Conservation (phyloP, 208 protist genomes). For the Angomonas desouzai region DNA sequence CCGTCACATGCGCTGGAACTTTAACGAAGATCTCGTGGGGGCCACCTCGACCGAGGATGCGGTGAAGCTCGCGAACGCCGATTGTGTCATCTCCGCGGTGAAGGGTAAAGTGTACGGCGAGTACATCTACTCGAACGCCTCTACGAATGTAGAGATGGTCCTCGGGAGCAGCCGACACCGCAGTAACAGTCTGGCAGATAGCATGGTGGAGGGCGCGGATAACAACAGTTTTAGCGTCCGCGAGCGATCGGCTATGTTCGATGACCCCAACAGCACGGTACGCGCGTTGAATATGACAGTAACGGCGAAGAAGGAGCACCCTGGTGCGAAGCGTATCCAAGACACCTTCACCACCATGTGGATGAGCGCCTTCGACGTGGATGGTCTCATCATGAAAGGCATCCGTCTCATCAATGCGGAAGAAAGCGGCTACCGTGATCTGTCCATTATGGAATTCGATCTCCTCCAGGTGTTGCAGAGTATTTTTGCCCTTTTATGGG, state of each 20-base stretch:
- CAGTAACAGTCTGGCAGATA: conserved; percentile 2
- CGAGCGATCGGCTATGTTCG: not conserved
- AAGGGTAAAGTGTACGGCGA: conserved; percentile 50
- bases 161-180: conserved; percentile 6
- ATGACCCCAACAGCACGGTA: conserved; percentile 1
- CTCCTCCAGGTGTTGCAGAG: conserved; percentile 86
- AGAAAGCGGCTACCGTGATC: conserved; percentile 44
- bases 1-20: conserved; percentile 38
- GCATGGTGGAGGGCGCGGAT: not conserved
- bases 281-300: conserved; percentile 10
- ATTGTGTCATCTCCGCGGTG: conserved; percentile 29
- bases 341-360: conserved; percentile 78
- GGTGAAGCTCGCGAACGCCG: conserved; percentile 7
- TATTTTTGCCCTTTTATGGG: conserved; percentile 91
- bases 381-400: conserved; percentile 77
- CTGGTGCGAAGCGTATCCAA: conserved; percentile 80
- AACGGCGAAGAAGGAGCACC: conserved; percentile 22
- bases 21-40: conserved; percentile 45
- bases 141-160: conserved; percentile 14
- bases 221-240: not conserved
- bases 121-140: conserved; percentile 31
- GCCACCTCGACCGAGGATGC: conserved; percentile 13
- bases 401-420: conserved; percentile 54
- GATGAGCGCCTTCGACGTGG: conserved; percentile 68
- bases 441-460: conserved; percentile 94